Conservation (phyloP, 1,284 basidiomycete genomes). For the Ustilago bromivora region DNA sequence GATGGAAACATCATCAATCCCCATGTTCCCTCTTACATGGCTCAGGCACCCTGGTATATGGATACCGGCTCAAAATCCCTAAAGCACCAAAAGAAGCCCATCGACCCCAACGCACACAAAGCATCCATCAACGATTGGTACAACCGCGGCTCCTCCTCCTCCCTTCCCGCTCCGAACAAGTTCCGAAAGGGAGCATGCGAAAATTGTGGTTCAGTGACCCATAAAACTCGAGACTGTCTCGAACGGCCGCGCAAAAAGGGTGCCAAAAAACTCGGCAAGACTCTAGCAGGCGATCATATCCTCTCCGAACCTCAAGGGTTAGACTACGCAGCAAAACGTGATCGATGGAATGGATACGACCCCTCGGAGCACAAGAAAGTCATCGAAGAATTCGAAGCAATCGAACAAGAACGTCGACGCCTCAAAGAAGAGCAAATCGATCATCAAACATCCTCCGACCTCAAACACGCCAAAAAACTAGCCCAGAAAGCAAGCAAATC, state of each 20-base stretch:
- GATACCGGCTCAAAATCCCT: constrained; percentile 86
- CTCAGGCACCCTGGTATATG: constrained; percentile 97
- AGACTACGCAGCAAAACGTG: constrained; percentile 90
- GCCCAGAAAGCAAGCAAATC: constrained; percentile 75
- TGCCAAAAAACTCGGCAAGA: constrained; percentile 89
- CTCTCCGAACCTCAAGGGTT: constrained; percentile 78
- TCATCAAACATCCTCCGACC: constrained; percentile 77
- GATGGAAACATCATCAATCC: constrained; percentile 96
- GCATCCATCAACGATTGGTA: constrained; percentile 90
- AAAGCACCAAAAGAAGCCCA: constrained; percentile 84
- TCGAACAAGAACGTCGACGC: constrained; percentile 89
- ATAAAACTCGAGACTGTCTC: constrained; percentile 90
- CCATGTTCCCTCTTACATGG: constrained; percentile 82
- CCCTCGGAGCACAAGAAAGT: constrained; percentile 84
- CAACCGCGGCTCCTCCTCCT: constrained; percentile 77
- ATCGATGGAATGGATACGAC: constrained; percentile 99
- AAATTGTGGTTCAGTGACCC: constrained; percentile 97
- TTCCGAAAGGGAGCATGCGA: constrained; percentile 98
- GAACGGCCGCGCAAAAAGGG: constrained; percentile 96
- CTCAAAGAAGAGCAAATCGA: constrained; percentile 96
- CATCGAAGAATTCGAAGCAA: constrained; percentile 88
- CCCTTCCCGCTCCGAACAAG: constrained; percentile 75
- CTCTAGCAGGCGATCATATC: constrained; percentile 91
- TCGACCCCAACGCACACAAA: constrained; percentile 75
- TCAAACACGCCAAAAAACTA: constrained; percentile 79